phyloP scores from a whole-genome alignment of 495 filamentous ascomycete genomes.

The Penicillium odoratum region DNA sequence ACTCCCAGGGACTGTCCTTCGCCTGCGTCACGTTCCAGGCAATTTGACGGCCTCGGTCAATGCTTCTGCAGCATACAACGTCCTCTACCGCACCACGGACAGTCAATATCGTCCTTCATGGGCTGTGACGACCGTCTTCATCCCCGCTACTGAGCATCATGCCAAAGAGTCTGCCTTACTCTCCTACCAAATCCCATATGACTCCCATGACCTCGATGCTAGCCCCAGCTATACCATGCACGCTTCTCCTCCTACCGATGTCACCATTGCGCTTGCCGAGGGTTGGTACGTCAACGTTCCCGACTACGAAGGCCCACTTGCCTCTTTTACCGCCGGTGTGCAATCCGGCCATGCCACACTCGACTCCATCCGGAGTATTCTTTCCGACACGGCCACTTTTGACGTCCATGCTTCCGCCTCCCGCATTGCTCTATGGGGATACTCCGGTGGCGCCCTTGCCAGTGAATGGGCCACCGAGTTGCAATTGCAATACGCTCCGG shows the following conservation, averaged over 20 bases:
- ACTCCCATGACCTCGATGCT: not conserved
- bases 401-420: conserved; percentile 13
- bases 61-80: not conserved
- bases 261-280: not conserved
- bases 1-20: not conserved
- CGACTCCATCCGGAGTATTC: conserved; percentile 46
- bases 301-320: conserved; percentile 48
- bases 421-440: conserved; percentile 44
- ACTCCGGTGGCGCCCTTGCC: conserved; percentile 50
- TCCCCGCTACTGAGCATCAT: not conserved
- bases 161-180: not conserved
- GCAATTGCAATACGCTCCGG: conserved; percentile 45
- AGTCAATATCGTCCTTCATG: not conserved
- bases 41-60: not conserved
- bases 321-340: conserved; percentile 39
- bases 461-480: conserved; percentile 50
- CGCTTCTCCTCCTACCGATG: not conserved
- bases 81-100: not conserved
- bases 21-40: not conserved
- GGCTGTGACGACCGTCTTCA: not conserved
- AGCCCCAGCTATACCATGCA: conserved; percentile 1
- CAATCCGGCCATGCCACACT: conserved; percentile 46
- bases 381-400: conserved; percentile 13
- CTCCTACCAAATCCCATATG: not conserved
- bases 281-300: conserved; percentile 26